phyloP scores from a whole-genome alignment of 2,329 filamentous ascomycete genomes.

The Pestalotiopsis fici region DNA sequence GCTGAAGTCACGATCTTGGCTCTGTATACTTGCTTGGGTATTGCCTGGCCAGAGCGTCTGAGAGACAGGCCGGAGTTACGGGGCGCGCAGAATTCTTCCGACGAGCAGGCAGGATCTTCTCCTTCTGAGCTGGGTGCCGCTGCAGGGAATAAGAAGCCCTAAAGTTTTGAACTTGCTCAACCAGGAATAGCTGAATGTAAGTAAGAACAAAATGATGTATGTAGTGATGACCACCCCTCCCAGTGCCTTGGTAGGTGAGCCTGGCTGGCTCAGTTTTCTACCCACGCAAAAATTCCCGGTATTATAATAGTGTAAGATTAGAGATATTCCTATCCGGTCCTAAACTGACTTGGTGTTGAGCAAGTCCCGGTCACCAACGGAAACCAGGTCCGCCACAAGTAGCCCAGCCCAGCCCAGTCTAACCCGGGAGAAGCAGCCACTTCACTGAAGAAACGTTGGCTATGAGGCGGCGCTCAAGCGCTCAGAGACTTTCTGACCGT shows the following conservation, averaged over 20 bases:
- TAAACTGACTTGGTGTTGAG: not conserved
- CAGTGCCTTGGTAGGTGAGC: not conserved
- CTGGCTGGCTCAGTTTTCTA: not conserved
- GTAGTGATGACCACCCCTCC: not conserved
- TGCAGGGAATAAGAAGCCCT: constrained; percentile 6
- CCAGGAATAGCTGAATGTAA: constrained; percentile 9
- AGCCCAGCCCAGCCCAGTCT: not conserved
- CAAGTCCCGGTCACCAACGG: not conserved
- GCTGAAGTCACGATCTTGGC: constrained; percentile 5
- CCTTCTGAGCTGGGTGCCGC: not conserved
- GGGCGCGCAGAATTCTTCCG: constrained; percentile 4
- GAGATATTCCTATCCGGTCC: not conserved
- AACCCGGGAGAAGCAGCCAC: not conserved
- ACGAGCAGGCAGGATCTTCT: constrained; percentile 3
- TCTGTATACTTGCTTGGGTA: not conserved
- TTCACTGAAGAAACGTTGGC: not conserved
- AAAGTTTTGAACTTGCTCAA: constrained; percentile 6
- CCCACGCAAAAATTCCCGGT: not conserved
- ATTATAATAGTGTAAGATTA: not conserved
- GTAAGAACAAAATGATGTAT: constrained; percentile 5
- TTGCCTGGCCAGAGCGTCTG: constrained; percentile 5
- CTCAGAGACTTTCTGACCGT: not conserved
- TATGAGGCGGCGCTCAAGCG: not conserved
- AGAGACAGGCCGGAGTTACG: not conserved
- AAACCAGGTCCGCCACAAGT: not conserved